Evolutionary conservation across 2,329 filamentous ascomycete species (phyloP).

Genomic region (Stylonectria norvegica): DNA sequence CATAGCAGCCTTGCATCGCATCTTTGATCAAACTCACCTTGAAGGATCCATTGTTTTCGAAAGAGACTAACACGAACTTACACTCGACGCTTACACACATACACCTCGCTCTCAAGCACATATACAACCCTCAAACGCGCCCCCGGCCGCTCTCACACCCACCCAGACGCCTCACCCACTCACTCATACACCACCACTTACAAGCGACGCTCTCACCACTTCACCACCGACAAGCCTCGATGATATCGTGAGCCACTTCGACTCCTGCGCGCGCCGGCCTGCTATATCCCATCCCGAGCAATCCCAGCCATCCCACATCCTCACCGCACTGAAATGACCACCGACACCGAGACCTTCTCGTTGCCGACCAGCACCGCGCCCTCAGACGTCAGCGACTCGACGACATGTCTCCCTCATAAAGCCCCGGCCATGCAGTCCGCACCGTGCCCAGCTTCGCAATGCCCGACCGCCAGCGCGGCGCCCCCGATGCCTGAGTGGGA

Average conservation of each 20-base stretch:
- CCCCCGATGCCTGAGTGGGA: constrained; percentile 28
- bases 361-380: constrained; percentile 32
- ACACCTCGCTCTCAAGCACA: too few relatives aligned
- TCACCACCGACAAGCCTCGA: constrained; percentile 6
- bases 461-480: constrained; percentile 12
- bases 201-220: not conserved
- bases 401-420: constrained; percentile 28
- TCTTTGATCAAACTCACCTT: too few relatives aligned
- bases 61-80: not conserved
- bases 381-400: constrained; percentile 29
- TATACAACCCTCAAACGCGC: too few relatives aligned
- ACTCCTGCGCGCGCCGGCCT: not conserved
- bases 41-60: too few relatives aligned
- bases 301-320: not conserved
- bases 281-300: not conserved
- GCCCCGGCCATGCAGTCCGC: too few relatives aligned
- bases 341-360: constrained; percentile 33
- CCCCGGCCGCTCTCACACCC: too few relatives aligned
- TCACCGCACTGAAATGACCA: constrained; percentile 23
- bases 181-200: not conserved
- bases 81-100: not conserved
- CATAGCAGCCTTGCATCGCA: too few relatives aligned
- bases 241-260: constrained; percentile 13
- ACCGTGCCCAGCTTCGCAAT: constrained; percentile 14
- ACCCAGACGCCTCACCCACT: not conserved